A percentile compares a stretch with the other conserved stretches of the same genome.
These are phyloP conservation scores for Tilletiaria anomala DNA, from an alignment of 1,284 basidiomycete species.

Conservation along the genomic window DNA sequence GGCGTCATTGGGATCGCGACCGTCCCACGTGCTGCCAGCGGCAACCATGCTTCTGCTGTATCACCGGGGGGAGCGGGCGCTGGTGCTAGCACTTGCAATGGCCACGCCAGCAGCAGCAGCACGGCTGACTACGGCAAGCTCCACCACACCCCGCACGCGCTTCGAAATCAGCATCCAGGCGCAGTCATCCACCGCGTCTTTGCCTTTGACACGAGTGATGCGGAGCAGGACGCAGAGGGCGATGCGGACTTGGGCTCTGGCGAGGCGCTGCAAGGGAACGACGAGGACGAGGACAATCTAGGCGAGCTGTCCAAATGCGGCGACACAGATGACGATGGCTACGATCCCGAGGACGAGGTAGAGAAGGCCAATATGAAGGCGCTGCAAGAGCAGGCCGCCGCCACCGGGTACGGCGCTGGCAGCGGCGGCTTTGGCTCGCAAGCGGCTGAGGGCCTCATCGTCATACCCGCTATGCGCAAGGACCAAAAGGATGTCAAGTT, in stretches of 20 bases:
- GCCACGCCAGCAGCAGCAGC: too few species aligned
- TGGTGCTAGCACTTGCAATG: too few species aligned
- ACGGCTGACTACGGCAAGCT: slow-evolving; percentile 12
- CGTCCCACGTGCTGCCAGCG: not conserved
- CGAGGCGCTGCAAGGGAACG: not conserved
- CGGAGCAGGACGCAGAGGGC: not conserved
- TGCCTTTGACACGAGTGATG: slow-evolving; percentile 22
- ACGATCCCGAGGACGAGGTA: slow-evolving; percentile 14
- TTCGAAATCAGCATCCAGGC: slow-evolving; percentile 24
- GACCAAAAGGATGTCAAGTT: slow-evolving; percentile 35
- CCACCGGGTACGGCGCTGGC: not conserved
- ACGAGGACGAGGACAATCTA: slow-evolving; percentile 3
- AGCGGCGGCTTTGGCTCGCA: slow-evolving; percentile 16
- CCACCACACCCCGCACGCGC: slow-evolving; percentile 13
- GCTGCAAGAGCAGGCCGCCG: not conserved
- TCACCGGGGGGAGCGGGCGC: not conserved
- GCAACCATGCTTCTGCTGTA: not conserved
- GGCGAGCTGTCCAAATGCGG: too few species aligned
- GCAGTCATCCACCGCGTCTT: slow-evolving; percentile 32
- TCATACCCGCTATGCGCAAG: slow-evolving; percentile 32
- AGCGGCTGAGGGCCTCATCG: slow-evolving; percentile 21
- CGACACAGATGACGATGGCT: slow-evolving; percentile 16
- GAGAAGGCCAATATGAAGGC: not conserved
- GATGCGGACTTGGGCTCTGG: not conserved
- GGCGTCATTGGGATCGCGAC: slow-evolving; percentile 25